phyloP scores from a whole-genome alignment of 202 grass and related monocot genomes.

The Saccharum hybrid region DNA sequence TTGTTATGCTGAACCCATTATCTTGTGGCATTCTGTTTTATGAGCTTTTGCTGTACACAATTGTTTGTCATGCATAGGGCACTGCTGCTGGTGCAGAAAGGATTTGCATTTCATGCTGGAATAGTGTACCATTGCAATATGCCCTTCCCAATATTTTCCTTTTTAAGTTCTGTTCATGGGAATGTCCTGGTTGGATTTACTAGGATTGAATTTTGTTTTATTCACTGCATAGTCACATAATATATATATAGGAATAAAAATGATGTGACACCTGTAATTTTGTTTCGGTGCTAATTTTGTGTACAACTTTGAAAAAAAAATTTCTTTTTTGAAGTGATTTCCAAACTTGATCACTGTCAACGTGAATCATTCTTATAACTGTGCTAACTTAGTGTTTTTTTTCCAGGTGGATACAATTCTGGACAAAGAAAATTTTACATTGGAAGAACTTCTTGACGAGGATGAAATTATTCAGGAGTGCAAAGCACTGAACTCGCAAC shows the following conservation, averaged over 20 bases:
- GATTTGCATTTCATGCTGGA: neutral
- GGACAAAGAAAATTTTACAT: constrained; percentile 94
- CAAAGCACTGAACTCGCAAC: constrained; percentile 89
- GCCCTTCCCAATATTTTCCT: neutral
- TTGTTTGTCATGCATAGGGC: neutral
- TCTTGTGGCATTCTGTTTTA: constrained; percentile 10
- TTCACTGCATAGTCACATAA: too few relatives aligned
- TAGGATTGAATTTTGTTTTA: too few relatives aligned
- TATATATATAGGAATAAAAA: constrained; percentile 1
- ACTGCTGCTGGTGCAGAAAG: neutral
- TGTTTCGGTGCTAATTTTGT: constrained; percentile 28
- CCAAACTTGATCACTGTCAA: neutral
- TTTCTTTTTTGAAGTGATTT: neutral
- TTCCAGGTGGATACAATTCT: constrained; percentile 86
- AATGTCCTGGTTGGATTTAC: neutral
- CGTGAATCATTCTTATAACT: neutral
- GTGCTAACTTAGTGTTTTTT: constrained; percentile 38
- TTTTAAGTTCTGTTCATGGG: neutral
- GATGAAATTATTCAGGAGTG: constrained; percentile 99
- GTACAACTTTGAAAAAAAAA: constrained; percentile 16
- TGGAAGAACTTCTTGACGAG: constrained; percentile 96
- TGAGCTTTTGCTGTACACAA: neutral
- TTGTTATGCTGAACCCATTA: neutral
- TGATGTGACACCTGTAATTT: neutral
- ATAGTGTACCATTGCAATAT: neutral